Conservation (phyloP, 2,329 filamentous ascomycete species). For the Davidsoniella neocaledoniae region DNA sequence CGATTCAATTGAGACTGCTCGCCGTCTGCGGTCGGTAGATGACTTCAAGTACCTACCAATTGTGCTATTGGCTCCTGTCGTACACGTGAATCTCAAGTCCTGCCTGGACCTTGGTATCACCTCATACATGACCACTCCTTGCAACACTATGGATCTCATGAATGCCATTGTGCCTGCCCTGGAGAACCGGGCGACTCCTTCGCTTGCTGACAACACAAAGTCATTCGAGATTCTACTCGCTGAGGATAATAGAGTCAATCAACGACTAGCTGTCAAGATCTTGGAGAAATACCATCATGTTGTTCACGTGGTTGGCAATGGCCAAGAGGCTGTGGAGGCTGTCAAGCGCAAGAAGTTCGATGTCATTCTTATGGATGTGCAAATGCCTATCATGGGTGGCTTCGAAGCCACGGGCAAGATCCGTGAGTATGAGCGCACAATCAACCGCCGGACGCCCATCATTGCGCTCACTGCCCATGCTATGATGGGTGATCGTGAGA, state of each 20-base stretch:
- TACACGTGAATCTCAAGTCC: constrained; percentile 83
- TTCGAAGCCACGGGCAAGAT: constrained; percentile 97
- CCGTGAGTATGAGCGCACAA: constrained; percentile 76
- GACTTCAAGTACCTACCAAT: constrained; percentile 98
- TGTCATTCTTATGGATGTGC: constrained; percentile 96
- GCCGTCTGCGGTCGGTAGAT: constrained; percentile 67
- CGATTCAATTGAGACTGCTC: constrained; percentile 82
- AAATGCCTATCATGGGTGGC: constrained; percentile 99
- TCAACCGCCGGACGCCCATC: constrained; percentile 75
- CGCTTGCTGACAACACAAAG: constrained; percentile 81
- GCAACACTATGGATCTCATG: constrained; percentile 79
- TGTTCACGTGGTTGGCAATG: constrained; percentile 87
- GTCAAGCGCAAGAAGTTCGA: constrained; percentile 87
- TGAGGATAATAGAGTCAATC: constrained; percentile 95
- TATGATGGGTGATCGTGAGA: constrained; percentile 95
- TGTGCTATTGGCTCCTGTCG: constrained; percentile 73
- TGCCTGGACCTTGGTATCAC: constrained; percentile 90
- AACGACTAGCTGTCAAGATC: constrained; percentile 89
- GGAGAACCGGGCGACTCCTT: constrained; percentile 81
- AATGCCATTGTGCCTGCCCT: constrained; percentile 93
- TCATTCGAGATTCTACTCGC: constrained; percentile 91
- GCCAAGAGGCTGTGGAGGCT: constrained; percentile 81
- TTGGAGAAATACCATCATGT: constrained; percentile 91
- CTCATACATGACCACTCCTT: constrained; percentile 98
- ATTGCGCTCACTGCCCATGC: constrained; percentile 94